Evolutionary conservation across 805 yeast genomes (phyloP), one percentile per base, ranked within the genome.

Genomic region (fission yeast (Schizosaccharomyces pombe)): DNA sequence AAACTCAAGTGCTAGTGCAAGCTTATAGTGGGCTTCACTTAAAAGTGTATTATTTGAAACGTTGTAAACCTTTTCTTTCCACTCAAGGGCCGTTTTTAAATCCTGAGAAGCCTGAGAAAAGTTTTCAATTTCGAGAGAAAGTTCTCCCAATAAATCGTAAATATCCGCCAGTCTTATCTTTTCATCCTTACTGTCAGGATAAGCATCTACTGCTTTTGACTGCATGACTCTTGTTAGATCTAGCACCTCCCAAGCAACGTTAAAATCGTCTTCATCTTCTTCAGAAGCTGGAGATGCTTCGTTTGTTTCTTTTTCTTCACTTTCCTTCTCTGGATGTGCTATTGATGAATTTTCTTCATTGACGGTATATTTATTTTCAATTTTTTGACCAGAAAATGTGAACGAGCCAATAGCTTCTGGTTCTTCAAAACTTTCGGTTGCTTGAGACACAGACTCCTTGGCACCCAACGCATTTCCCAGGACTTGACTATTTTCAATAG

Each of bases 121-220:
- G 65, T 85, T 84, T 61, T 89, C 96, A 55, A 26, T 52, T 63
- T 89, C 98, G 47, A 87, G 70, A 0, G 94, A 80, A 8, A 87
- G 82, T 63, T 89, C 96, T 32, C 97, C 97, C 16, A 86, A 70
- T 9, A 87, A 66, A 62, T 82, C 87, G 63, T 79, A 82, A 1
- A 80, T 75, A 56, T 84, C 87, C 0, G 87, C 78, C 24, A 86
- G 68, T 58, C 77, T 82, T 1, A 26, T 60, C 72, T 69, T 56
- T 72, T 67, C 28, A 72, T 58, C 30, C 55, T 67, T 62, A 30
- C 65, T 66, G 40, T 60, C 60, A 56, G 62, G 31, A 58, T 63
- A 47, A 59, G 60, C 32, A 59, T 62, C 11, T 62, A 43, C 26
- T 16, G 5, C 65, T 58, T 67, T 67, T 3, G 75, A 60, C 54